A percentile compares a stretch with the other conserved stretches of the same genome.
Evolutionary conservation across 768 basidiomycete species (phyloP).

Genomic region (Chalciporus pseudorubinellus): DNA sequence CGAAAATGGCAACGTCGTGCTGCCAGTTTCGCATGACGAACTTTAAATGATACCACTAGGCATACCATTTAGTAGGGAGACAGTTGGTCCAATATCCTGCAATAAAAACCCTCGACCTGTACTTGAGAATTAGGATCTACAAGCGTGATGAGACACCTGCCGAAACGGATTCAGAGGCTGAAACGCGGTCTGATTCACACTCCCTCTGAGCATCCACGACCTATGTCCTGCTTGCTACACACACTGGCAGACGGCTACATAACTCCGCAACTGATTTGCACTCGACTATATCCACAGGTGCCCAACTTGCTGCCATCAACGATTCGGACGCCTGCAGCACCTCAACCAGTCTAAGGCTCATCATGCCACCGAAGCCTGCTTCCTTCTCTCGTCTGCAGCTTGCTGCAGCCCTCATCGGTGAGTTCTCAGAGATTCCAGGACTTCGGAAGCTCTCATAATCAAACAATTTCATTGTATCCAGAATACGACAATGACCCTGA

Average conservation of each 20-base stretch:
- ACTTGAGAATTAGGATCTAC: too few species aligned
- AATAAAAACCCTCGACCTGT: too few species aligned
- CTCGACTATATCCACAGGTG: too few species aligned
- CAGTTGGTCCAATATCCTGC: too few species aligned
- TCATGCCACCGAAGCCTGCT: constrained; percentile 32
- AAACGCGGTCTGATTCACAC: too few species aligned
- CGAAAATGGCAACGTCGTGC: constrained; percentile 51
- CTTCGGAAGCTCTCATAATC: not conserved
- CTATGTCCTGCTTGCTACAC: not conserved
- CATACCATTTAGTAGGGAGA: too few species aligned
- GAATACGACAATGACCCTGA: constrained; percentile 88
- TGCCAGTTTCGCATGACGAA: constrained; percentile 55
- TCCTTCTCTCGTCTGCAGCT: constrained; percentile 82
- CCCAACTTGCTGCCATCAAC: too few species aligned
- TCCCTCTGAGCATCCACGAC: too few species aligned
- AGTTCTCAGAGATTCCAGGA: constrained; percentile 21
- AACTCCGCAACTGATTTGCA: not conserved
- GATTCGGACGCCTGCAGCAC: too few species aligned
- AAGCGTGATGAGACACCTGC: too few species aligned
- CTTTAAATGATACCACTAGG: constrained; percentile 38
- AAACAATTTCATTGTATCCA: constrained; percentile 28
- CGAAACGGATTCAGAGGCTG: too few species aligned
- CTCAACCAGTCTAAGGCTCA: not conserved
- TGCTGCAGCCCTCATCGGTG: constrained; percentile 83
- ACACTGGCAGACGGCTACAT: not conserved